These are phyloP conservation scores for Yamadazyma sp. DNA, from an alignment of 1,139 yeast genomes.

Conservation along the genomic window DNA sequence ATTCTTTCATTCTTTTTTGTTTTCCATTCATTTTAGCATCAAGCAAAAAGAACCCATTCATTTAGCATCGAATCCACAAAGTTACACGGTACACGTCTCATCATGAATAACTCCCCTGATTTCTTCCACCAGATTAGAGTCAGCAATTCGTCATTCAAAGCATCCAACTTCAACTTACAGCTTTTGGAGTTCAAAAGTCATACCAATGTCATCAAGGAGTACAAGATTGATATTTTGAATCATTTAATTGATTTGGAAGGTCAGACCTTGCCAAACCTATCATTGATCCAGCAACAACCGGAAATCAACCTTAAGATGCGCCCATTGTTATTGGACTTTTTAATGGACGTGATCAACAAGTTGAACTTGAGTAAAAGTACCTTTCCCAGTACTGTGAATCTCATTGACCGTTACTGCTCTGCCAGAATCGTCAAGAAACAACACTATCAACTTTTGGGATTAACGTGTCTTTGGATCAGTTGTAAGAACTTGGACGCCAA, in stretches of 20 bases:
- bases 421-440: constrained; percentile 50
- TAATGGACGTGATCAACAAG: constrained; percentile 54
- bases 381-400: constrained; percentile 53
- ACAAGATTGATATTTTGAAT: constrained; percentile 40
- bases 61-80: constrained; percentile 5
- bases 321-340: constrained; percentile 50
- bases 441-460: constrained; percentile 67
- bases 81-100: too few relatives aligned
- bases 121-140: constrained; percentile 37
- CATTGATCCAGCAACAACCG: constrained; percentile 50
- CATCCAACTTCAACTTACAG: constrained; percentile 35
- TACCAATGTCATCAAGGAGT: constrained; percentile 35
- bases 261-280: constrained; percentile 35
- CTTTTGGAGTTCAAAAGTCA: constrained; percentile 46
- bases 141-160: constrained; percentile 31
- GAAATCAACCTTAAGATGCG: constrained; percentile 52
- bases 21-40: neutral
- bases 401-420: constrained; percentile 54
- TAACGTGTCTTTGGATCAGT: constrained; percentile 73
- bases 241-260: constrained; percentile 38
- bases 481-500: constrained; percentile 72
- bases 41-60: constrained; percentile 1
- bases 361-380: constrained; percentile 50
- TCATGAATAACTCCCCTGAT: constrained; percentile 32
- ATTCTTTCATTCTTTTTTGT: constrained; percentile 2